Evolutionary conservation across 169 alveolate genomes (phyloP).

Genomic region (Nephromyces sp.): DNA sequence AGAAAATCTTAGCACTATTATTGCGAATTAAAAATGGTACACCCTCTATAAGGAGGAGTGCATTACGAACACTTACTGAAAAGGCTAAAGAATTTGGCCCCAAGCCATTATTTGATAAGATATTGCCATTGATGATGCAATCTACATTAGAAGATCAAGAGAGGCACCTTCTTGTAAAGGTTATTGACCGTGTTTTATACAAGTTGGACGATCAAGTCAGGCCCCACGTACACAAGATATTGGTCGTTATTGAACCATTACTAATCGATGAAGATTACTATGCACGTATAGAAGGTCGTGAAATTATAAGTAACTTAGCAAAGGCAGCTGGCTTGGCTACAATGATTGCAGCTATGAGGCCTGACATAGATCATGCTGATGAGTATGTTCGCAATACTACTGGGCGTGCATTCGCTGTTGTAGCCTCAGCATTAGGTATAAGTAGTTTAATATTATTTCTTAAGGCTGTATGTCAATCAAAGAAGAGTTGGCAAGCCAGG

Average conservation of each 20-base stretch:
- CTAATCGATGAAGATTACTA: conserved; percentile 96
- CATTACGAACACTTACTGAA: conserved; percentile 87
- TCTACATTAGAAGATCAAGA: conserved; percentile 93
- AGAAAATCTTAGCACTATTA: conserved; percentile 84
- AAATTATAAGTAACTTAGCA: conserved; percentile 80
- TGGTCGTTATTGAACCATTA: conserved; percentile 97
- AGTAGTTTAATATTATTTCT: conserved; percentile 91
- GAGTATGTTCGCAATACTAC: conserved; percentile 96
- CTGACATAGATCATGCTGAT: conserved; percentile 99
- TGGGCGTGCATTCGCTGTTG: conserved; percentile 98
- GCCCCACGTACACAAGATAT: conserved; percentile 95
- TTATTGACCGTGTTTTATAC: conserved; percentile 90
- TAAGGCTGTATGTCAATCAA: conserved; percentile 93
- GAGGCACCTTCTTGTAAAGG: conserved; percentile 95
- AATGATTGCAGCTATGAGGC: conserved; percentile 99
- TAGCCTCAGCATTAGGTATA: conserved; percentile 97
- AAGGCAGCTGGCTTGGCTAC: conserved; percentile 97
- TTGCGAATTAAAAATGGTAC: conserved; percentile 96
- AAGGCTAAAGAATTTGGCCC: conserved; percentile 96
- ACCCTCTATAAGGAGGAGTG: conserved; percentile 91
- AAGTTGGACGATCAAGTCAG: conserved; percentile 91
- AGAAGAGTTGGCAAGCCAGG: conserved; percentile 95
- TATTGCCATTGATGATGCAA: conserved; percentile 95
- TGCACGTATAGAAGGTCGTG: conserved; percentile 99
- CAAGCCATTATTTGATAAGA: conserved; percentile 87